Base-by-base conservation (phyloP, 108 stramenopile genomes). In the Nitzschia putrida region DNA sequence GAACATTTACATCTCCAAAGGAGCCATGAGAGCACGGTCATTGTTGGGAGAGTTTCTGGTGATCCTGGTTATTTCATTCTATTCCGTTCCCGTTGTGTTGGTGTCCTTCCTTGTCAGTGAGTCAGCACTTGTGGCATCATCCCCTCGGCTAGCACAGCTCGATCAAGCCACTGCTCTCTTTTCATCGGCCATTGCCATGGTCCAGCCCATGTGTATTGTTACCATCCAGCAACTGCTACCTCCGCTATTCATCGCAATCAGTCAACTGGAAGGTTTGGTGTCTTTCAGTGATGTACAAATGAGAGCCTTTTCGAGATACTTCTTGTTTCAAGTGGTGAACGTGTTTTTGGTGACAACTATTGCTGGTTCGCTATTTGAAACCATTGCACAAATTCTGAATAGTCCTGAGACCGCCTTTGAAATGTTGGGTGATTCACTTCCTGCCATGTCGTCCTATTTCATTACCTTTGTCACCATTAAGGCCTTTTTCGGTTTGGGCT, bases 331-430 rank as follows among this genome's bases (percentile, higher is more conserved):
- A 78, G 90, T 94, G 20, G 24, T 94, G 39, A 94, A 96, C 73
- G 84, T 94, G 8, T 92, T 96, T 78, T 90, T 96, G 69, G 95
- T 94, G 3, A 96, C 92, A 12, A 85, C 91, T 12, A 90, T 96
- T 85, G 92, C 93, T 25, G 91, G 91, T 12, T 84, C 90, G 11
- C 81, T 96, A 10, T 93, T 96, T 69, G 95, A 96, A 68, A 91
- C 92, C 4, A 68, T 93, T 71, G 90, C 93, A 9, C 77, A 78
- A 9, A 89, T 96, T 44, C 76, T 91, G 12, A 92, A 93, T 25
- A 91, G 80, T 53, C 95, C 95, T 0, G 89, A 92, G 78, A 64
- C 81, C 10, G 93, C 87, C 39, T 96, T 96, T 78, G 82, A 88
- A 59, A 80, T 93, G 80, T 75, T 96, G 21, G 95, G 95, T 0